These are phyloP conservation scores for Komagataella kurtzmanii DNA, from an alignment of 805 yeast genomes.

Conservation along the genomic window DNA sequence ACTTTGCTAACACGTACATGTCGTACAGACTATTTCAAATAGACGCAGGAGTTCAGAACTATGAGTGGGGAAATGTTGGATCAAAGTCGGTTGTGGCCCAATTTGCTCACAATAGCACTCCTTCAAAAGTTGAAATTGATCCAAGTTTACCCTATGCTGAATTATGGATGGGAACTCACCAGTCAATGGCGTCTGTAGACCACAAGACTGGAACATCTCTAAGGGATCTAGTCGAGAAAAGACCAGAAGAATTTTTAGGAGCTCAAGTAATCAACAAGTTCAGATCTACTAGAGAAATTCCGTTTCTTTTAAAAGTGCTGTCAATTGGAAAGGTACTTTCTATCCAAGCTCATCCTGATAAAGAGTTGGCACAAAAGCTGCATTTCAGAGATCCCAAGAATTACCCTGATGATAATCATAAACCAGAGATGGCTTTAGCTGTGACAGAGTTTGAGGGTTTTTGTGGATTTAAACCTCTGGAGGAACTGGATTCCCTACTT, in stretches of 20 bases:
- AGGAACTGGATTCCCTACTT: constrained; percentile 58
- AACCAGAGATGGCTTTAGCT: constrained; percentile 99
- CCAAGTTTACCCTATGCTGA: constrained; percentile 88
- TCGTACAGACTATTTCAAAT: not conserved
- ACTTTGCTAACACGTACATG: not conserved
- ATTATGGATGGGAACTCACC: constrained; percentile 99
- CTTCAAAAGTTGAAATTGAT: constrained; percentile 39
- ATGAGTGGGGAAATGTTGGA: constrained; percentile 49
- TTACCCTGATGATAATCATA: constrained; percentile 96
- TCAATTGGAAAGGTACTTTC: constrained; percentile 87
- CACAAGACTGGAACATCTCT: constrained; percentile 43
- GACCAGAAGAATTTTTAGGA: constrained; percentile 53
- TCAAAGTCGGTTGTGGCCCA: constrained; percentile 77
- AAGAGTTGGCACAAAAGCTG: constrained; percentile 60
- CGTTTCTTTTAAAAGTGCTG: constrained; percentile 87
- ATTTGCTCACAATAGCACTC: constrained; percentile 63
- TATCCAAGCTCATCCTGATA: constrained; percentile 98
- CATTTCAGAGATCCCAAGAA: constrained; percentile 79
- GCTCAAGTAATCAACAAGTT: constrained; percentile 45
- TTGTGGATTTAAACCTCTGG: constrained; percentile 92
- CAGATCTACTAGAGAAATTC: constrained; percentile 59
- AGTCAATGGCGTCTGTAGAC: constrained; percentile 69
- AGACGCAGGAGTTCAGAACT: not conserved
- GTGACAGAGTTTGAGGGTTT: constrained; percentile 93
- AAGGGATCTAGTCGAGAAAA: constrained; percentile 47